phyloP scores from a whole-genome alignment of 345 rosid species.

The Hibiscus mutabilis region DNA sequence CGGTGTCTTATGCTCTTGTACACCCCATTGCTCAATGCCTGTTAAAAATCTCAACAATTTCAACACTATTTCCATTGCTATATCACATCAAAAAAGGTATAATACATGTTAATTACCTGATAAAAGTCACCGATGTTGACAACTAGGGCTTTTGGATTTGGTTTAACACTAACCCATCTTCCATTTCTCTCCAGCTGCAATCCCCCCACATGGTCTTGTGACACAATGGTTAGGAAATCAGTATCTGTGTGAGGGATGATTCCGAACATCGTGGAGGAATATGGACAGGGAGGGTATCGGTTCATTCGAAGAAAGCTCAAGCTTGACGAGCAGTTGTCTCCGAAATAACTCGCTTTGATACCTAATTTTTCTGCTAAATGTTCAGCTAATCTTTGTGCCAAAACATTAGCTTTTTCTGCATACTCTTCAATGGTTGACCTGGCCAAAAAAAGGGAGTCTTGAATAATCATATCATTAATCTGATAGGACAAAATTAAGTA shows the following conservation, averaged over 20 bases:
- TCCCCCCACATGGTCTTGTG: slow-evolving; percentile 63
- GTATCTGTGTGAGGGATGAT: slow-evolving; percentile 75
- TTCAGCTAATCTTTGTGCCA: slow-evolving; percentile 43
- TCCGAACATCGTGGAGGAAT: slow-evolving; percentile 44
- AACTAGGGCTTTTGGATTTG: slow-evolving; percentile 46
- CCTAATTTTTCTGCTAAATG: slow-evolving; percentile 38
- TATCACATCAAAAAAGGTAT: too few species aligned
- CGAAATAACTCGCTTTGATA: slow-evolving; percentile 31
- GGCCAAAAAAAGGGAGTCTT: neutral
- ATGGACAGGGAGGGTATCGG: slow-evolving; percentile 65
- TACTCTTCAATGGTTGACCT: slow-evolving; percentile 39
- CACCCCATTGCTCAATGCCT: slow-evolving; percentile 71
- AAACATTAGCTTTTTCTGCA: slow-evolving; percentile 22
- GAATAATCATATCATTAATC: neutral
- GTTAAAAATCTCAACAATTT: neutral
- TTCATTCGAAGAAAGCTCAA: slow-evolving; percentile 55
- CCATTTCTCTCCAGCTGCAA: slow-evolving; percentile 53
- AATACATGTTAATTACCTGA: slow-evolving; percentile 24
- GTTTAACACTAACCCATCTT: slow-evolving; percentile 54
- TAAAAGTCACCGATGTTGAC: slow-evolving; percentile 73
- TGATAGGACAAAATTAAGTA: neutral
- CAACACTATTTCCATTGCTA: too few species aligned
- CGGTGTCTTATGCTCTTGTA: slow-evolving; percentile 64
- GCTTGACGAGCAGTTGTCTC: slow-evolving; percentile 29
- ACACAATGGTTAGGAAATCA: slow-evolving; percentile 52